A percentile compares a stretch with the other conserved stretches of the same genome.
Evolutionary conservation across 805 yeast genomes (phyloP).

Genomic region (Myxozyma udenii): DNA sequence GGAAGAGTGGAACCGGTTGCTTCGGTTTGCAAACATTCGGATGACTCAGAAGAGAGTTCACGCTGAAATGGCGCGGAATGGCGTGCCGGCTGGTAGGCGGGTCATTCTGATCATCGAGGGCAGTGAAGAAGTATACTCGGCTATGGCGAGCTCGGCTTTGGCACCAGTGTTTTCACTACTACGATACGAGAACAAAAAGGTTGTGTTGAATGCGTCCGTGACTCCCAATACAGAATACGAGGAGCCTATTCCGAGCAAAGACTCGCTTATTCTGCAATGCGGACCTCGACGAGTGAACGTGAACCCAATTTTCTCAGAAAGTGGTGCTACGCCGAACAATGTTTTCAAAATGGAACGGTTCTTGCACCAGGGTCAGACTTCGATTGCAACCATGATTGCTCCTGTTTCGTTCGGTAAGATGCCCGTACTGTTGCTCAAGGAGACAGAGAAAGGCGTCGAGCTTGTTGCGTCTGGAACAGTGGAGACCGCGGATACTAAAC

Average conservation of each 20-base stretch:
- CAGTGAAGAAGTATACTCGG: slow-evolving; percentile 53
- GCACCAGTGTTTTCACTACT: slow-evolving; percentile 70
- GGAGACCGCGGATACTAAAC: slow-evolving; percentile 76
- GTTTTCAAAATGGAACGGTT: slow-evolving; percentile 84
- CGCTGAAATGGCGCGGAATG: slow-evolving; percentile 52
- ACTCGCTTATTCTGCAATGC: slow-evolving; percentile 77
- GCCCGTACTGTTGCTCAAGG: slow-evolving; percentile 78
- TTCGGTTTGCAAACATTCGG: slow-evolving; percentile 71
- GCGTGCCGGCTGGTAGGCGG: slow-evolving; percentile 56
- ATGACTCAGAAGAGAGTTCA: slow-evolving; percentile 66
- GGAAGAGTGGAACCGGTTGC: slow-evolving; percentile 67
- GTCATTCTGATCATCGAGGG: slow-evolving; percentile 56
- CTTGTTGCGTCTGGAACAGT: slow-evolving; percentile 89
- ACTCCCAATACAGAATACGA: slow-evolving; percentile 89
- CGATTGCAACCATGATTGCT: slow-evolving; percentile 81
- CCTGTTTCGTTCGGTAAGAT: slow-evolving; percentile 77
- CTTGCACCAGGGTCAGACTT: slow-evolving; percentile 69
- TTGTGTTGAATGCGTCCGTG: slow-evolving; percentile 76
- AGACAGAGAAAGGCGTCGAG: slow-evolving; percentile 40
- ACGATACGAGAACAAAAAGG: slow-evolving; percentile 80
- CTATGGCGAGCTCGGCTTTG: slow-evolving; percentile 51
- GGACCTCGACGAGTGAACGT: slow-evolving; percentile 87
- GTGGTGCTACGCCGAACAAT: slow-evolving; percentile 70
- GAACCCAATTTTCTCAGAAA: slow-evolving; percentile 78
- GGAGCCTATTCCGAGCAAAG: slow-evolving; percentile 80